Evolutionary conservation across 495 filamentous ascomycete species (phyloP).

Genomic region (Evernia prunastri): DNA sequence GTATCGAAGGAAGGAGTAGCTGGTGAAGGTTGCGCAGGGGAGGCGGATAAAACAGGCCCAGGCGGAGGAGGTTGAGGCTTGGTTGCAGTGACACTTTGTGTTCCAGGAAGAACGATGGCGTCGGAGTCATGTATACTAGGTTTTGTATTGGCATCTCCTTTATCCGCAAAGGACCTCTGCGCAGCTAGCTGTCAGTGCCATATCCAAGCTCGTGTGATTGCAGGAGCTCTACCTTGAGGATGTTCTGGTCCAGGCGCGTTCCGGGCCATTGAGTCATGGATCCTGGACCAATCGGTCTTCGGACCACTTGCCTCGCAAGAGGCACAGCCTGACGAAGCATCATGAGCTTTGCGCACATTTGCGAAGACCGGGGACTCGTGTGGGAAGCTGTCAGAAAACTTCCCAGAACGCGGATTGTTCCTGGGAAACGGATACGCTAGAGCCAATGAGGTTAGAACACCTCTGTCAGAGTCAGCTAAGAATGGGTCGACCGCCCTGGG

Average conservation of each 20-base stretch:
- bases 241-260: constrained; percentile 27
- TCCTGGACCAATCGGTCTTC: constrained; percentile 42
- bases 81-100: constrained; percentile 46
- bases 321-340: constrained; percentile 64
- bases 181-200: constrained; percentile 10
- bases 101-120: constrained; percentile 50
- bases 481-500: too few species aligned
- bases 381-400: constrained; percentile 12
- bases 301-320: constrained; percentile 49
- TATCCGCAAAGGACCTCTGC: constrained; percentile 45
- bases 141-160: constrained; percentile 37
- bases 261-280: constrained; percentile 52
- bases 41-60: constrained; percentile 33
- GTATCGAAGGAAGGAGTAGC: constrained; percentile 43
- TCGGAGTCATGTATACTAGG: constrained; percentile 42
- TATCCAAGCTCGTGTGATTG: constrained; percentile 4
- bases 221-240: constrained; percentile 13
- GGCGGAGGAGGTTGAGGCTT: constrained; percentile 44
- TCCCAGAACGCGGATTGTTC: not conserved
- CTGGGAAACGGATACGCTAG: not conserved
- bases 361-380: not conserved
- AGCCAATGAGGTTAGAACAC: constrained; percentile 7
- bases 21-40: constrained; percentile 26
- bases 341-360: constrained; percentile 37
- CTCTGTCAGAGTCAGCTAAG: not conserved